phyloP scores from a whole-genome alignment of 2,329 filamentous ascomycete species.

The Fusarium begoniae region DNA sequence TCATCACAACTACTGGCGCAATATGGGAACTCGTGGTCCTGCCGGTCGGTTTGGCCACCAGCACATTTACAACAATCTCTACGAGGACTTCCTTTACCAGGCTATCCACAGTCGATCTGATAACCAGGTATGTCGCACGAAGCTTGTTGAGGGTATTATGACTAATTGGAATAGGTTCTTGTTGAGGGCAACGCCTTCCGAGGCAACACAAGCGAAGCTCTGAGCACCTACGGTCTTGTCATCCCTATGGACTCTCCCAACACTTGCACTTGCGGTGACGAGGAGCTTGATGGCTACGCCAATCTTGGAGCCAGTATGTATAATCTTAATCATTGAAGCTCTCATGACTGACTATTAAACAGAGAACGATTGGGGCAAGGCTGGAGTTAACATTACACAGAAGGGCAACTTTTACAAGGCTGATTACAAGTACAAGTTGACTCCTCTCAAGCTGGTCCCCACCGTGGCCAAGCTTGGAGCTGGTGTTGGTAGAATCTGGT shows the following conservation, averaged over 20 bases:
- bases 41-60: slow-evolving; percentile 60
- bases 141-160: accelerated
- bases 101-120: slow-evolving; percentile 59
- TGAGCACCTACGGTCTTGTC: slow-evolving; percentile 64
- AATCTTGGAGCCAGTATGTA: slow-evolving; percentile 55
- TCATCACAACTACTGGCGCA: slow-evolving; percentile 60
- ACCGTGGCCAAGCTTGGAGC: slow-evolving; percentile 54
- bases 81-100: slow-evolving; percentile 58
- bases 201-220: slow-evolving; percentile 57
- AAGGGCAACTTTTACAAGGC: slow-evolving; percentile 59
- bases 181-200: slow-evolving; percentile 60
- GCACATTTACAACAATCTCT: slow-evolving; percentile 61
- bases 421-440: slow-evolving; percentile 59
- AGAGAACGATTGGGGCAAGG: slow-evolving; percentile 58
- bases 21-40: slow-evolving; percentile 57
- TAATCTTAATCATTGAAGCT: no score
- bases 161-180: slow-evolving; percentile 47
- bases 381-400: slow-evolving; percentile 61
- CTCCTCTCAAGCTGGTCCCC: slow-evolving; percentile 54
- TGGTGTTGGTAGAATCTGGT: slow-evolving; percentile 55
- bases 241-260: slow-evolving; percentile 65
- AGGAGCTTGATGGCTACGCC: slow-evolving; percentile 63
- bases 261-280: slow-evolving; percentile 61
- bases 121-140: slow-evolving; percentile 43
- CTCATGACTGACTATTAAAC: slow-evolving; percentile 6